Evolutionary conservation across 2,329 filamentous ascomycete genomes (phyloP).

Genomic region (Penicillium thymicola): DNA sequence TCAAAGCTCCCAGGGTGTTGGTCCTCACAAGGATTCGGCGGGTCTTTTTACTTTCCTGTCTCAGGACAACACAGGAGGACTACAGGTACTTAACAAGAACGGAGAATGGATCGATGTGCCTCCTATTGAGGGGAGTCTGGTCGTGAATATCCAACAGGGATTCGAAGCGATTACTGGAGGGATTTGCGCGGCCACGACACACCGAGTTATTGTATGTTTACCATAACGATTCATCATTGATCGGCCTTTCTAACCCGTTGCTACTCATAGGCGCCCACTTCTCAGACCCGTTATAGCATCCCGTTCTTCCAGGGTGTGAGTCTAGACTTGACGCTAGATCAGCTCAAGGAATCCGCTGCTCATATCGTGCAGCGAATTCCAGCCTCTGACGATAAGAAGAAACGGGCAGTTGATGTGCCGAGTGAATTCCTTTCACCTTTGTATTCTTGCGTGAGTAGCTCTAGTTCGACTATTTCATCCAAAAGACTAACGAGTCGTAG

Average conservation of each 20-base stretch:
- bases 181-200: conserved; percentile 47
- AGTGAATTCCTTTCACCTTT: conserved; percentile 37
- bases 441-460: conserved; percentile 33
- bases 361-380: conserved; percentile 34
- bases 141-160: conserved; percentile 52
- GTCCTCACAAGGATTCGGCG: conserved; percentile 57
- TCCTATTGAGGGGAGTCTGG: conserved; percentile 44
- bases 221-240: too few species aligned
- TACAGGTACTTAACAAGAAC: conserved; percentile 47
- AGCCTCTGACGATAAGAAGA: conserved; percentile 29
- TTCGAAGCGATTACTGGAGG: conserved; percentile 57
- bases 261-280: conserved; percentile 35
- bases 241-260: neutral
- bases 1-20: conserved; percentile 51
- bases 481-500: conserved; percentile 13
- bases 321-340: conserved; percentile 48
- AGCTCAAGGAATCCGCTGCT: conserved; percentile 30
- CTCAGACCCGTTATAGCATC: conserved; percentile 43
- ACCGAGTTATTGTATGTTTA: conserved; percentile 34
- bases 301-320: conserved; percentile 57
- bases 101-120: conserved; percentile 47
- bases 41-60: conserved; percentile 43
- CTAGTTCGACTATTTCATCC: accelerated
- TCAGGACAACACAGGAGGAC: conserved; percentile 44
- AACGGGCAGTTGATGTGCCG: conserved; percentile 34